Percentiles rank a stretch among this genome's conserved stretches.
These are phyloP conservation scores for Trametes villosa DNA, from an alignment of 768 basidiomycete species.

Conservation along the genomic window DNA sequence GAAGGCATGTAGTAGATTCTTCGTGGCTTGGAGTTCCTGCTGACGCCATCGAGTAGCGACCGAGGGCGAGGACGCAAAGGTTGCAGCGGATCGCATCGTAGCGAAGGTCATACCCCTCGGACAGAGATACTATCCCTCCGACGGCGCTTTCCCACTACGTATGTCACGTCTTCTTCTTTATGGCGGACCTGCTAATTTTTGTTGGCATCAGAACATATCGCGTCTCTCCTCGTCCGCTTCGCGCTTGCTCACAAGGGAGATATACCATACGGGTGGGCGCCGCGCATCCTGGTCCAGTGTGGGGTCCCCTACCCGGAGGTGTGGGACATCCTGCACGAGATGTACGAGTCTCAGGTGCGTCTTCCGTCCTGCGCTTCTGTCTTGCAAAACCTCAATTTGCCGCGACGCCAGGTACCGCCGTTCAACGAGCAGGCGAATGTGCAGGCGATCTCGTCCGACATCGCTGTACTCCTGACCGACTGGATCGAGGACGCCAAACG, in stretches of 20 bases:
- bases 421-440: conserved; percentile 83
- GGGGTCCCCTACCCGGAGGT: conserved; percentile 81
- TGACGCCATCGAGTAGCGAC: conserved; percentile 44
- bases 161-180: conserved; percentile 43
- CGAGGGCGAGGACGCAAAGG: conserved; percentile 56
- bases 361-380: conserved; percentile 9
- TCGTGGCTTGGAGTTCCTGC: conserved; percentile 1
- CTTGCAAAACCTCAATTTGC: conserved; percentile 6
- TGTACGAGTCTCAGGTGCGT: conserved; percentile 67
- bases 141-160: conserved; percentile 89
- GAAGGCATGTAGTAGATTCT: conserved; percentile 54
- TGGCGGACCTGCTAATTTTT: no score
- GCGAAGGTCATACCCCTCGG: conserved; percentile 72
- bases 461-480: conserved; percentile 77
- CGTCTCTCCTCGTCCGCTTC: conserved; percentile 77
- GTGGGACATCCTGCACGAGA: conserved; percentile 87
- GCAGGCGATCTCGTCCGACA: conserved; percentile 79
- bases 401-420: conserved; percentile 63
- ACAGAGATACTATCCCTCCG: conserved; percentile 88
- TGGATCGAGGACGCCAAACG: conserved; percentile 81
- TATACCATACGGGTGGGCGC: conserved; percentile 80
- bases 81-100: conserved; percentile 64
- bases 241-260: conserved; percentile 60
- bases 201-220: conserved; percentile 66
- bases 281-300: conserved; percentile 77